A percentile compares a stretch with the other conserved stretches of the same genome.
phyloP scores from a whole-genome alignment of 1,284 basidiomycete genomes.

The Sporisorium graminicola region DNA sequence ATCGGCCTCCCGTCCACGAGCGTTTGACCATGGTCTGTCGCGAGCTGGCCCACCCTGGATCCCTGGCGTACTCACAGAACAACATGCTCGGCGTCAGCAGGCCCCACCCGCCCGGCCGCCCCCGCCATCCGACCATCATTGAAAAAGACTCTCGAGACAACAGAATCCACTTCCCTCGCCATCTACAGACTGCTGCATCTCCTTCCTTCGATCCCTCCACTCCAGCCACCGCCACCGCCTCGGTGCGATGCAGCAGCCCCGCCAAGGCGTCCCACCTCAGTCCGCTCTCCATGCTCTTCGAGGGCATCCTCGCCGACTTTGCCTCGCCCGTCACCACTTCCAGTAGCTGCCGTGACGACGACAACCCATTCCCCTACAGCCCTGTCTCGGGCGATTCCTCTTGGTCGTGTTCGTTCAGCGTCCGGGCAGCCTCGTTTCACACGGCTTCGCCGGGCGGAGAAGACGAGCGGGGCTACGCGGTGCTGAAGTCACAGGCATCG shows the following conservation, averaged over 20 bases:
- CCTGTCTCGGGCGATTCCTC: not conserved
- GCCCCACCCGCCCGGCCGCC: too few species aligned
- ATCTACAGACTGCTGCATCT: too few species aligned
- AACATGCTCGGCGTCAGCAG: not conserved
- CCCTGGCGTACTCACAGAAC: too few species aligned
- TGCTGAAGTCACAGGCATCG: not conserved
- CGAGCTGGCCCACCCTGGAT: too few species aligned
- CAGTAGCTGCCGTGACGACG: not conserved
- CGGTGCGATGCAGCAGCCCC: not conserved
- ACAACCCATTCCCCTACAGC: slow-evolving; percentile 2
- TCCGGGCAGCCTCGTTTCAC: too few species aligned
- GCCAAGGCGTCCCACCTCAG: not conserved
- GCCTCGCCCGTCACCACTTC: not conserved
- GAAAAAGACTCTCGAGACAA: too few species aligned
- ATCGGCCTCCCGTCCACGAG: not conserved
- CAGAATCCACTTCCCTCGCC: too few species aligned
- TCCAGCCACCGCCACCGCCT: not conserved
- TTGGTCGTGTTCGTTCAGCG: too few species aligned
- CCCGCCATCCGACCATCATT: too few species aligned
- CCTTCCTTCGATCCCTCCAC: not conserved
- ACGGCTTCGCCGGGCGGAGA: too few species aligned
- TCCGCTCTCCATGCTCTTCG: slow-evolving; percentile 37
- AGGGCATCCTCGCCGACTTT: slow-evolving; percentile 29
- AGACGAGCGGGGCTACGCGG: not conserved
- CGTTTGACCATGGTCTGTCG: too few species aligned